phyloP scores from a whole-genome alignment of 2,329 filamentous ascomycete species.

The Aspergillus unguis region DNA sequence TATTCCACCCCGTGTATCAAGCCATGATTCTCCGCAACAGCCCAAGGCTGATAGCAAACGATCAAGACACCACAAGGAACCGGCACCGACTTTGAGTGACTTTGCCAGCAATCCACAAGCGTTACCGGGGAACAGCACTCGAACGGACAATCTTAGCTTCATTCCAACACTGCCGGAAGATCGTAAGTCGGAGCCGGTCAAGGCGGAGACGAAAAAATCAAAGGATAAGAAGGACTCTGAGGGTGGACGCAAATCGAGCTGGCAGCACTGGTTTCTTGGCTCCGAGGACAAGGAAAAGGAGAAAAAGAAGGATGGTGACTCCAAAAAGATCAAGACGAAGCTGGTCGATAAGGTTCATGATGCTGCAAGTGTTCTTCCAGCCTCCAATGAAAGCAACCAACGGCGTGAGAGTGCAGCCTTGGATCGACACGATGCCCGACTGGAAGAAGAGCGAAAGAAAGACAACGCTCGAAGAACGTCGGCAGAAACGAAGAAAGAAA shows the following conservation, averaged over 20 bases:
- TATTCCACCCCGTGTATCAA: slow-evolving; percentile 53
- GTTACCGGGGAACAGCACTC: slow-evolving; percentile 65
- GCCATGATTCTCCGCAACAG: slow-evolving; percentile 38
- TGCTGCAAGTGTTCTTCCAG: slow-evolving; percentile 77
- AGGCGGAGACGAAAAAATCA: slow-evolving; percentile 48
- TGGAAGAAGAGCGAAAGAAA: slow-evolving; percentile 69
- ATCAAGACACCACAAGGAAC: slow-evolving; percentile 39
- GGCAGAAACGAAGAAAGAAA: slow-evolving; percentile 73
- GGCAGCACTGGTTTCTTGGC: slow-evolving; percentile 67
- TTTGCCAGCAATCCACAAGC: slow-evolving; percentile 64
- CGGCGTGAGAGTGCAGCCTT: slow-evolving; percentile 76
- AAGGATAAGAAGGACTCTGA: slow-evolving; percentile 71
- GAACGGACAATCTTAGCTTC: slow-evolving; percentile 75
- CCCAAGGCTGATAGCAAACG: slow-evolving; percentile 37
- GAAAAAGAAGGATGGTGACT: slow-evolving; percentile 65
- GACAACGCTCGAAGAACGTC: slow-evolving; percentile 71
- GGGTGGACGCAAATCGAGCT: slow-evolving; percentile 70
- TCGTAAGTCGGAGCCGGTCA: slow-evolving; percentile 60
- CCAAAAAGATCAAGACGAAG: slow-evolving; percentile 56
- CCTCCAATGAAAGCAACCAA: slow-evolving; percentile 68
- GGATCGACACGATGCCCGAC: slow-evolving; percentile 72
- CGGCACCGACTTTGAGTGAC: slow-evolving; percentile 58
- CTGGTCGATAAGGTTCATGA: slow-evolving; percentile 60
- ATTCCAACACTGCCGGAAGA: slow-evolving; percentile 75
- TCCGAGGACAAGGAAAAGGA: slow-evolving; percentile 67